Conservation (phyloP, 139 green algal genomes). For the Tetraselmis chui region DNA sequence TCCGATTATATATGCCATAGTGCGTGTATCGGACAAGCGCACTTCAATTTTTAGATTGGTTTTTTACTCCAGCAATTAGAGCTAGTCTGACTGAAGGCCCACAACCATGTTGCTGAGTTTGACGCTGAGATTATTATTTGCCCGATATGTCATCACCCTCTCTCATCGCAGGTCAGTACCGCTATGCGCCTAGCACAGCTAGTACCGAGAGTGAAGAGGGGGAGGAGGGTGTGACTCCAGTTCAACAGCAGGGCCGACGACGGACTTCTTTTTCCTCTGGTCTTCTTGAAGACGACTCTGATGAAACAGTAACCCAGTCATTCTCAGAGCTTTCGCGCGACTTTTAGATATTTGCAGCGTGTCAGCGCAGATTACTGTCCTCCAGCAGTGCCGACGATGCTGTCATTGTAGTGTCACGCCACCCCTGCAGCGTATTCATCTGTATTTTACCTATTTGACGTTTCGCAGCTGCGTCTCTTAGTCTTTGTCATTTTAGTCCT, state of each 20-base stretch:
- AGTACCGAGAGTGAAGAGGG: neutral
- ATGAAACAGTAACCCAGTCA: neutral
- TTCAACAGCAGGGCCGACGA: neutral
- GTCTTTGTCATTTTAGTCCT: too few relatives aligned
- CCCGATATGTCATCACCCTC: neutral
- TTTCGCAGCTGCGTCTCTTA: too few relatives aligned
- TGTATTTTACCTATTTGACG: too few relatives aligned
- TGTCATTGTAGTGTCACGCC: too few relatives aligned
- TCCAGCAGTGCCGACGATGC: too few relatives aligned
- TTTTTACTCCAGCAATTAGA: neutral
- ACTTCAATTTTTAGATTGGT: neutral
- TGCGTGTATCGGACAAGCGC: neutral
- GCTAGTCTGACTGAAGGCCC: too few relatives aligned
- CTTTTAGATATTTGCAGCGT: too few relatives aligned
- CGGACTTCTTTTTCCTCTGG: neutral
- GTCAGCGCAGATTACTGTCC: too few relatives aligned
- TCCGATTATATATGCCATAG: neutral
- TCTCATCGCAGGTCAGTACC: neutral
- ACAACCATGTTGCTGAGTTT: neutral
- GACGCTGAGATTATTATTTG: neutral
- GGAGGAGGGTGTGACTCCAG: neutral
- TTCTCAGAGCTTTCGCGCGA: neutral
- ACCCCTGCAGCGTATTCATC: too few relatives aligned
- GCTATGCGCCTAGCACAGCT: neutral
- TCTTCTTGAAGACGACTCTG: neutral